A percentile compares a stretch with the other conserved stretches of the same genome.
Evolutionary conservation across 73 alveolate species (phyloP).

Genomic region (Paraurostyla sp.): DNA sequence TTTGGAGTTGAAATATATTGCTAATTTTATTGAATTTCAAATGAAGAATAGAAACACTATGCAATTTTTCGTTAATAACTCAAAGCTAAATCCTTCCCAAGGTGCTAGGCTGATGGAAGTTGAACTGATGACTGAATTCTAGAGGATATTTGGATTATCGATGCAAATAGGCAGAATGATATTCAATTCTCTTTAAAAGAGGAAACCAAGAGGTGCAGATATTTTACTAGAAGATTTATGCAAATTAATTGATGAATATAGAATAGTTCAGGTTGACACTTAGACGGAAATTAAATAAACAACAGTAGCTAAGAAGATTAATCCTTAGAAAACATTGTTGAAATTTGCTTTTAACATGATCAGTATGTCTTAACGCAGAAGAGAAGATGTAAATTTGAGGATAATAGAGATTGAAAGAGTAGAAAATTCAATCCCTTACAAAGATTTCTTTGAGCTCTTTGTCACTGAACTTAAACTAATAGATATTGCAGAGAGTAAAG

Average conservation of each 20-base stretch:
- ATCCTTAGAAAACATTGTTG: not conserved
- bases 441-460: slow-evolving; percentile 16
- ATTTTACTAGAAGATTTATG: slow-evolving; percentile 10
- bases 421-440: not conserved
- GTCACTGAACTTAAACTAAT: not conserved
- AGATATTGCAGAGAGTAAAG: slow-evolving; percentile 31
- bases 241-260: slow-evolving; percentile 37
- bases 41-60: slow-evolving; percentile 19
- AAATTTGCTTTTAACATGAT: not conserved
- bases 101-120: slow-evolving; percentile 14
- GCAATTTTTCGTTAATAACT: not conserved
- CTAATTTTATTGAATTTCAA: slow-evolving; percentile 47
- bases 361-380: not conserved
- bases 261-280: not conserved
- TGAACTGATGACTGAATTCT: slow-evolving; percentile 39
- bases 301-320: not conserved
- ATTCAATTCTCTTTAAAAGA: not conserved
- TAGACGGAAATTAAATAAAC: not conserved
- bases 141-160: slow-evolving; percentile 25
- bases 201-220: not conserved
- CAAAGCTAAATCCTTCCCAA: not conserved
- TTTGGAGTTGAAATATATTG: slow-evolving; percentile 49
- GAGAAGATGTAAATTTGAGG: not conserved
- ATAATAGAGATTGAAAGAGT: not conserved
- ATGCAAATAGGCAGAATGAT: slow-evolving; percentile 28